phyloP scores from a whole-genome alignment of 2,329 filamentous ascomycete species.

The Cryphonectria nitschkei region DNA sequence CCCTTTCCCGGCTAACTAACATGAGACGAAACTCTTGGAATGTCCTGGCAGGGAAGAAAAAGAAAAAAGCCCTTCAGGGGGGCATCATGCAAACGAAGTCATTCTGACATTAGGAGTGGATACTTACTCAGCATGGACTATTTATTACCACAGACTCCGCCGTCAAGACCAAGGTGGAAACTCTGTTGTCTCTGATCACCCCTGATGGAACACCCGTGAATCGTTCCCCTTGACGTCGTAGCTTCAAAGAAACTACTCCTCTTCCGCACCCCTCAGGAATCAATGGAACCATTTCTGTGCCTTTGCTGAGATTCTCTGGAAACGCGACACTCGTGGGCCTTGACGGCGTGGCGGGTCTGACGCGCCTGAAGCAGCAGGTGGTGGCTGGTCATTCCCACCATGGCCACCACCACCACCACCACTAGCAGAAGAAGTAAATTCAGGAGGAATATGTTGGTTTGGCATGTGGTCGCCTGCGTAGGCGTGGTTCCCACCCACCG shows the following conservation, averaged over 20 bases:
- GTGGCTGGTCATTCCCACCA: background rate
- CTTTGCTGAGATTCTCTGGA: slow-evolving; percentile 21
- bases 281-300: slow-evolving; percentile 25
- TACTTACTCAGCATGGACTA: slow-evolving; percentile 1
- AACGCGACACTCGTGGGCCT: slow-evolving; percentile 11
- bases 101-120: slow-evolving; percentile 3
- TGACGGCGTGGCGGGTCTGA: background rate
- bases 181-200: background rate
- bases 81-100: background rate
- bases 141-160: slow-evolving; percentile 10
- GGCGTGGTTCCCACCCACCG: slow-evolving; percentile 48
- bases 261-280: background rate
- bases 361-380: background rate
- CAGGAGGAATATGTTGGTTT: background rate
- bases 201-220: slow-evolving; percentile 2
- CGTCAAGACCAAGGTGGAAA: background rate
- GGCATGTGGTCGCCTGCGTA: slow-evolving; percentile 33
- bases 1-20: no score
- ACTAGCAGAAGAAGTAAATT: background rate
- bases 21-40: slow-evolving; percentile 11
- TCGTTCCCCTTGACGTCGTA: background rate
- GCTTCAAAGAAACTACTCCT: background rate
- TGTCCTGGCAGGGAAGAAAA: background rate
- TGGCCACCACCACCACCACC: background rate
- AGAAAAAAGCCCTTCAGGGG: background rate